Percentiles rank a stretch among this genome's conserved stretches.
Evolutionary conservation across 345 rosid genomes (phyloP).

Genomic region (Acer campestre): DNA sequence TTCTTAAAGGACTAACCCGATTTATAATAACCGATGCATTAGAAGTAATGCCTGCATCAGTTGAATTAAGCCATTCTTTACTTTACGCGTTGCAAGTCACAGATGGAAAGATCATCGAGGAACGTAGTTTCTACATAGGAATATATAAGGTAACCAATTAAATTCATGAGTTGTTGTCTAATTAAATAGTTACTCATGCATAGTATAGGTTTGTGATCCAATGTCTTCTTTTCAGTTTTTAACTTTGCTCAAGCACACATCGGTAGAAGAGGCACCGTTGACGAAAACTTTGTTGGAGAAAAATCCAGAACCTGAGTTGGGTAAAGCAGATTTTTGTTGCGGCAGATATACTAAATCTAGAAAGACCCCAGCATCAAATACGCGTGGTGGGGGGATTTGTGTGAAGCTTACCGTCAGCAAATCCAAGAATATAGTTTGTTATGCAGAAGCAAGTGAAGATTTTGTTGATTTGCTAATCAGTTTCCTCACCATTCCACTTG

Average conservation of each 20-base stretch:
- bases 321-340: neutral
- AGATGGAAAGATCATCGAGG: conserved; percentile 15
- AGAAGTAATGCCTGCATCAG: conserved; percentile 15
- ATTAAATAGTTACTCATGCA: too few species aligned
- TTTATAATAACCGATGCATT: conserved; percentile 20
- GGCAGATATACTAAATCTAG: neutral
- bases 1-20: conserved; percentile 18
- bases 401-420: conserved; percentile 27
- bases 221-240: conserved; percentile 23
- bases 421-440: conserved; percentile 25
- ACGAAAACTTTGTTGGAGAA: conserved; percentile 20
- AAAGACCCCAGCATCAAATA: neutral
- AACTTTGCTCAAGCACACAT: conserved; percentile 14
- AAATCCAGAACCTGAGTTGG: neutral
- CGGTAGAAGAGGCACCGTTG: conserved; percentile 21
- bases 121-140: neutral
- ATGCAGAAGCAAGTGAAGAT: conserved; percentile 29
- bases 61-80: conserved; percentile 1
- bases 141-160: conserved; percentile 20
- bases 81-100: conserved; percentile 18
- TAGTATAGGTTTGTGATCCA: neutral
- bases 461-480: conserved; percentile 34
- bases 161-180: too few species aligned
- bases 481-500: conserved; percentile 39
- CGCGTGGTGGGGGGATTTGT: neutral